Evolutionary conservation across 805 yeast species (phyloP).

Genomic region (Hanseniaspora taiwanica): DNA sequence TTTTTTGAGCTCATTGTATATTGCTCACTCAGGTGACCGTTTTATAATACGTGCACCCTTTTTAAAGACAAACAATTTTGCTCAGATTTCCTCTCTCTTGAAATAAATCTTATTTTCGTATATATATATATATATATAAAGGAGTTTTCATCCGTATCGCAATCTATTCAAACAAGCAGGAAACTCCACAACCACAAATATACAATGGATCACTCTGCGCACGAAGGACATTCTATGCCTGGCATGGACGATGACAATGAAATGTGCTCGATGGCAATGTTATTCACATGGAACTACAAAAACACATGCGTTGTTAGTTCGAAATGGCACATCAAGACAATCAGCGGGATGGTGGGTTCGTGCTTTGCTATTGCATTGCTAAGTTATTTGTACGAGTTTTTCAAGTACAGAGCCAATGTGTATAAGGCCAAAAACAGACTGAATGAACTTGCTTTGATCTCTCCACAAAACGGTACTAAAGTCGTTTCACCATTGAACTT

Average conservation of each 20-base stretch:
- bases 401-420: slow-evolving; percentile 22
- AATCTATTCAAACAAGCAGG: background rate
- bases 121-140: too few species aligned
- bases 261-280: slow-evolving; percentile 51
- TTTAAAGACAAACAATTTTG: too few species aligned
- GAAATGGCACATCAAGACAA: slow-evolving; percentile 67
- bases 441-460: background rate
- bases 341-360: slow-evolving; percentile 37
- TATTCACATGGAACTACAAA: slow-evolving; percentile 66
- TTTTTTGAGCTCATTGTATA: background rate
- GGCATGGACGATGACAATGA: slow-evolving; percentile 10
- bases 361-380: slow-evolving; percentile 34
- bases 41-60: background rate
- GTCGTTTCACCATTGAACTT: slow-evolving; percentile 3
- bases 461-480: slow-evolving; percentile 4
- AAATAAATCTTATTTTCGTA: too few species aligned
- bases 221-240: slow-evolving; percentile 5
- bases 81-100: too few species aligned
- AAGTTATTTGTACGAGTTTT: slow-evolving; percentile 48
- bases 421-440: slow-evolving; percentile 1
- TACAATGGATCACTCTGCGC: slow-evolving; percentile 8
- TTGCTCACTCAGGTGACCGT: background rate
- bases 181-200: background rate
- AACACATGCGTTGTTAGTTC: slow-evolving; percentile 59
- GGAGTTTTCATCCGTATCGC: too few species aligned